Conservation (phyloP, 1,284 basidiomycete species). For the Pholiota adiposa region DNA sequence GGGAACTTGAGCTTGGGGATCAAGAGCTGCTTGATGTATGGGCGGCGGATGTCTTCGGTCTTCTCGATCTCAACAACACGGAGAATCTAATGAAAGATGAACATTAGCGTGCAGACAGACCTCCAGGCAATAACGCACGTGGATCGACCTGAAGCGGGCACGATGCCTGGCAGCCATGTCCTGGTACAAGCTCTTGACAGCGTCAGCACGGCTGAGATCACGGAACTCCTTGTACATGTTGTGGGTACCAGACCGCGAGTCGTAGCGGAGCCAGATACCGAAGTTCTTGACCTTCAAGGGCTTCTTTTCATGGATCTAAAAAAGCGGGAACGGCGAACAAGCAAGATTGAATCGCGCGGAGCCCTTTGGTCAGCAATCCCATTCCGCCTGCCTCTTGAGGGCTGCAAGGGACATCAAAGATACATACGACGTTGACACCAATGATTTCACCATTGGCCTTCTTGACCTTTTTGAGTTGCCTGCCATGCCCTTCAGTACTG, state of each 20-base stretch:
- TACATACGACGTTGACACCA: slow-evolving; percentile 95
- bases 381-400: slow-evolving; percentile 84
- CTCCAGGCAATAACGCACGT: slow-evolving; percentile 58
- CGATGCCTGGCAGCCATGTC: slow-evolving; percentile 99
- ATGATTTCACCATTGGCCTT: slow-evolving; percentile 99
- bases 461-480: slow-evolving; percentile 99
- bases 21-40: slow-evolving; percentile 98
- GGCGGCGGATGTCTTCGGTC: slow-evolving; percentile 88
- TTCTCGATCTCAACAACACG: slow-evolving; percentile 95
- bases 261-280: slow-evolving; percentile 99
- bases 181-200: slow-evolving; percentile 97
- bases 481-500: slow-evolving; percentile 31
- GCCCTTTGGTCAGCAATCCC: slow-evolving; percentile 59
- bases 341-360: slow-evolving; percentile 26
- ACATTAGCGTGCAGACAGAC: slow-evolving; percentile 3
- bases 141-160: slow-evolving; percentile 98
- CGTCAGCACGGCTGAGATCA: slow-evolving; percentile 92
- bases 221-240: slow-evolving; percentile 99
- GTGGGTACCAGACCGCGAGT: slow-evolving; percentile 97
- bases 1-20: slow-evolving; percentile 95
- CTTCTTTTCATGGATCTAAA: slow-evolving; percentile 95
- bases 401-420: slow-evolving; percentile 70
- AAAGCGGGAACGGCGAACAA: slow-evolving; percentile 18
- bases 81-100: slow-evolving; percentile 67
- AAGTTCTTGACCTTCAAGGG: slow-evolving; percentile 99